Percentiles rank a stretch among this genome's conserved stretches.
Conservation (phyloP, 768 basidiomycete genomes). For the Royoungia palumana region DNA sequence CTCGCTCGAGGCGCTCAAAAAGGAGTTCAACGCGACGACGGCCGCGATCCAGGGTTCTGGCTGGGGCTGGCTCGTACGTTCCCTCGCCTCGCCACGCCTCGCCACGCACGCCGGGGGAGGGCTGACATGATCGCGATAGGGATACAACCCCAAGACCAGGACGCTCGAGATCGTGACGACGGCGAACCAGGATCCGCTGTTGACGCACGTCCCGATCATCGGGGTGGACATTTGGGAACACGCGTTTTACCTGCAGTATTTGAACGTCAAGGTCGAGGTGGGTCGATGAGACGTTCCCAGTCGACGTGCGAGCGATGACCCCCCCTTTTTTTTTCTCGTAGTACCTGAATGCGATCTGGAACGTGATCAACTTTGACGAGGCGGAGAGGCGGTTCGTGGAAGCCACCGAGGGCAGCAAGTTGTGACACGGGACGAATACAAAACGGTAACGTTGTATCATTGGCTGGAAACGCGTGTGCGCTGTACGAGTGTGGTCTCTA, state of each 20-base stretch:
- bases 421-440: constrained; percentile 28
- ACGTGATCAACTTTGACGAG: constrained; percentile 69
- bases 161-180: constrained; percentile 87
- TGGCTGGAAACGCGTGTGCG: too few species aligned
- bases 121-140: too few species aligned
- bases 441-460: too few species aligned
- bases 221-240: constrained; percentile 97
- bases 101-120: too few species aligned
- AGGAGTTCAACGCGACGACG: constrained; percentile 82
- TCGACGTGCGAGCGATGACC: not conserved
- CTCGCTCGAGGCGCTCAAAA: constrained; percentile 65
- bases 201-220: constrained; percentile 74
- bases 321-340: too few species aligned
- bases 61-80: constrained; percentile 93
- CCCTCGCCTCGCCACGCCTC: too few species aligned
- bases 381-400: constrained; percentile 61
- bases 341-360: constrained; percentile 78
- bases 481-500: too few species aligned
- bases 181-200: constrained; percentile 91
- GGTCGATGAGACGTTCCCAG: constrained; percentile 33
- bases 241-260: constrained; percentile 94
- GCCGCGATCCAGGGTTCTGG: constrained; percentile 89
- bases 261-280: constrained; percentile 91
- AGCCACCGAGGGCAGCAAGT: constrained; percentile 31
- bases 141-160: constrained; percentile 61